Evolutionary conservation across 306 rosid genomes (phyloP).

Genomic region (Quercus mongolica): DNA sequence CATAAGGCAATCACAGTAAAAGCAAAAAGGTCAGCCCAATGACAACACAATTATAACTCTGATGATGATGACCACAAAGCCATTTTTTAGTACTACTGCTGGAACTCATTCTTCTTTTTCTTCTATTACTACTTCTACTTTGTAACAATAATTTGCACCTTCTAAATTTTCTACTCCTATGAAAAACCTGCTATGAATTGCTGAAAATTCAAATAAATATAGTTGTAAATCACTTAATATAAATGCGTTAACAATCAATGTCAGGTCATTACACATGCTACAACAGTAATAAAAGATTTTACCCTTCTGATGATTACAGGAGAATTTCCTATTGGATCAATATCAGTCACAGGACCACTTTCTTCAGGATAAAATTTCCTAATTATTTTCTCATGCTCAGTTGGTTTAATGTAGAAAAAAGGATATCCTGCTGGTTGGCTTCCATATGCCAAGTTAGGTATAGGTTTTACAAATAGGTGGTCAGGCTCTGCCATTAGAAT

Average conservation of each 20-base stretch:
- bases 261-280: not conserved
- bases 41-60: not conserved
- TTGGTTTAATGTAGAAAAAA: constrained; percentile 84
- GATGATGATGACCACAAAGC: not conserved
- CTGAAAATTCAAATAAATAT: not conserved
- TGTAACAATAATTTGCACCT: not conserved
- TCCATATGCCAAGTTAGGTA: constrained; percentile 77
- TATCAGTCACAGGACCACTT: constrained; percentile 71
- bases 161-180: not conserved
- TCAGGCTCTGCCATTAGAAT: constrained; percentile 98
- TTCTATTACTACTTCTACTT: not conserved
- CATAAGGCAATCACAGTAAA: constrained; percentile 5
- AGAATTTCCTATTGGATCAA: constrained; percentile 96
- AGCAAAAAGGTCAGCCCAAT: not conserved
- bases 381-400: constrained; percentile 56
- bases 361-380: constrained; percentile 75
- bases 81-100: not conserved
- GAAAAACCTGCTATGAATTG: not conserved
- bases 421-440: constrained; percentile 67
- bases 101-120: not conserved
- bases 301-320: constrained; percentile 92
- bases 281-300: constrained; percentile 7
- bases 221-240: not conserved
- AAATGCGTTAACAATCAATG: not conserved
- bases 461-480: constrained; percentile 72